Evolutionary conservation across 2,329 filamentous ascomycete genomes (phyloP).

Genomic region (Nectriaceae sp.): DNA sequence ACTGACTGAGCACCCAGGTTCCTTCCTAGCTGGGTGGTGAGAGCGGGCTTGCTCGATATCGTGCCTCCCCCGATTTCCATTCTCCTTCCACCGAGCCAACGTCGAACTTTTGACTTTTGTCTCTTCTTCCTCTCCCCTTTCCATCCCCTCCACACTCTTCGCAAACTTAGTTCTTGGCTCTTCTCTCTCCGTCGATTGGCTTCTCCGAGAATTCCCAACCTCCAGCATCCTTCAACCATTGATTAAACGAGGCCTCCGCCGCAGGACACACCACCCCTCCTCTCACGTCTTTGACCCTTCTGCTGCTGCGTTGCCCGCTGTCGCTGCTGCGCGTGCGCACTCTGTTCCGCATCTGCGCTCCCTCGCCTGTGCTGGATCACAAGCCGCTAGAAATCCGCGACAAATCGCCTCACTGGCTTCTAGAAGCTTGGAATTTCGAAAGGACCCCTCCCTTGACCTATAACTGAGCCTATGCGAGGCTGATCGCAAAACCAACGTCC

Average conservation of each 20-base stretch:
- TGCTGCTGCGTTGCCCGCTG: background rate
- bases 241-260: too few species aligned
- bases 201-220: too few species aligned
- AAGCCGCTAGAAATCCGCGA: background rate
- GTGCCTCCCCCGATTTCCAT: background rate
- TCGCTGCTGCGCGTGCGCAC: background rate
- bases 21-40: too few species aligned
- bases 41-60: background rate
- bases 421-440: constrained; percentile 24
- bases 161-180: too few species aligned
- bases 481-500: constrained; percentile 26
- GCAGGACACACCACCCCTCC: too few species aligned
- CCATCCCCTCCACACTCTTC: background rate
- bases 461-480: constrained; percentile 27
- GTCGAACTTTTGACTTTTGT: background rate
- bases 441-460: background rate
- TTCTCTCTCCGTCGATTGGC: too few species aligned
- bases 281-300: background rate
- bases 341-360: background rate
- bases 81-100: background rate
- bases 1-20: too few species aligned
- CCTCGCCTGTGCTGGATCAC: background rate
- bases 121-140: background rate
- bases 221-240: too few species aligned
- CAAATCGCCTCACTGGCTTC: constrained; percentile 17